Evolutionary conservation across 352 stramenopile genomes (phyloP).

Genomic region (Plasmopara halstedii): DNA sequence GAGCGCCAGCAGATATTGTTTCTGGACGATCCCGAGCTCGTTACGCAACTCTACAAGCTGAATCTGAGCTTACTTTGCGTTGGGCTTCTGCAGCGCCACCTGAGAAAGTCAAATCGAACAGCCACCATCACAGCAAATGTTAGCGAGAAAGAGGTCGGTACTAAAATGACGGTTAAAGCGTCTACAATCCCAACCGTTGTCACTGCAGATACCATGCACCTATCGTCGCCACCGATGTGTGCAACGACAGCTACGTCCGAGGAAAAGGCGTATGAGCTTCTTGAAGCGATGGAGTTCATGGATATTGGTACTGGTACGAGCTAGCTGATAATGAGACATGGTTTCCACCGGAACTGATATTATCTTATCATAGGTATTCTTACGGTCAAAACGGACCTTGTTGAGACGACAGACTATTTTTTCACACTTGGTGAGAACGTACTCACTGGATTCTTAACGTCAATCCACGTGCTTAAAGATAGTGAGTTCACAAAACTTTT

Average conservation of each 20-base stretch:
- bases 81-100: conserved; percentile 73
- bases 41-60: conserved; percentile 85
- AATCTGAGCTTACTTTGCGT: conserved; percentile 79
- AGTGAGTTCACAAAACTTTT: conserved; percentile 65
- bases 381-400: conserved; percentile 80
- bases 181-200: neutral
- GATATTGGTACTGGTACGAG: conserved; percentile 63
- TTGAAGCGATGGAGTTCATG: conserved; percentile 87
- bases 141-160: conserved; percentile 3
- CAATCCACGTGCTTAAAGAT: conserved; percentile 54
- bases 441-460: conserved; percentile 53
- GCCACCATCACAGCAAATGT: neutral
- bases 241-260: conserved; percentile 14
- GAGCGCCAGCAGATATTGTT: conserved; percentile 75
- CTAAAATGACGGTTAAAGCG: neutral
- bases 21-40: conserved; percentile 69
- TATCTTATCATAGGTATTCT: conserved; percentile 41
- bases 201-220: neutral
- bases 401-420: conserved; percentile 52
- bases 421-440: conserved; percentile 60
- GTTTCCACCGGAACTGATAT: neutral
- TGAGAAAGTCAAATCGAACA: conserved; percentile 39
- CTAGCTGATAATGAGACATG: neutral
- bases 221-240: conserved; percentile 3
- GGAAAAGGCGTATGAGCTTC: conserved; percentile 75